Evolutionary conservation across 371 early-diverging fungal genomes (phyloP).

Genomic region (Encephalitozoon intestinalis): DNA sequence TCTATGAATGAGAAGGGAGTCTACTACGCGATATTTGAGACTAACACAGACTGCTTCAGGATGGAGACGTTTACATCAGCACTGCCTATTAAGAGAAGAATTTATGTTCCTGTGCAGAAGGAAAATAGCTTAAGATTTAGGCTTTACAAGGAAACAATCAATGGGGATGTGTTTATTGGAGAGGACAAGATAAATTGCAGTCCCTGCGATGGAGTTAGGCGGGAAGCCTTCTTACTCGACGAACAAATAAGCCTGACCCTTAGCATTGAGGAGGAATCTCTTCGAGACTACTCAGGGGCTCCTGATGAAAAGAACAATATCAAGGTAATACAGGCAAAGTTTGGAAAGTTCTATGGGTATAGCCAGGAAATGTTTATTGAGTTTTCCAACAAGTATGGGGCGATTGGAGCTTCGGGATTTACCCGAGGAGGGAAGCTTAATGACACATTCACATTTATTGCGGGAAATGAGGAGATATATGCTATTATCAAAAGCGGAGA

Average conservation of each 20-base stretch:
- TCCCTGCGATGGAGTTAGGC: neutral
- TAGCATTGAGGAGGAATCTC: constrained; percentile 11
- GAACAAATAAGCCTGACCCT: constrained; percentile 38
- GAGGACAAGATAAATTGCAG: constrained; percentile 32
- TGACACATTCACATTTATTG: constrained; percentile 33
- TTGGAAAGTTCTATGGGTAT: constrained; percentile 36
- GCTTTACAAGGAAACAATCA: constrained; percentile 50
- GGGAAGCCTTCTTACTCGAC: constrained; percentile 10
- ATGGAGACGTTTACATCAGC: constrained; percentile 50
- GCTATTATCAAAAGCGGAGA: constrained; percentile 30
- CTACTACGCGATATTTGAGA: constrained; percentile 52
- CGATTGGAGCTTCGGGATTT: constrained; percentile 1
- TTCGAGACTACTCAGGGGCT: constrained; percentile 15
- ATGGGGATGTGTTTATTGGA: constrained; percentile 48
- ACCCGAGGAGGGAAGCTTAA: constrained; percentile 20
- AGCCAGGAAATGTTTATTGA: constrained; percentile 37
- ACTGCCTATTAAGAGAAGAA: constrained; percentile 14
- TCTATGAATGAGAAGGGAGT: constrained; percentile 39
- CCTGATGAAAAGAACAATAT: constrained; percentile 8
- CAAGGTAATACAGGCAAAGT: constrained; percentile 44
- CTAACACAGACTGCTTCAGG: constrained; percentile 16
- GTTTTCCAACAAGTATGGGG: constrained; percentile 15
- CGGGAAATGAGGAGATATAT: constrained; percentile 30
- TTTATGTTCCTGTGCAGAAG: constrained; percentile 40
- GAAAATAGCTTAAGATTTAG: constrained; percentile 22